phyloP scores from a whole-genome alignment of 2,329 filamentous ascomycete species.

The Metarhizium humberi region DNA sequence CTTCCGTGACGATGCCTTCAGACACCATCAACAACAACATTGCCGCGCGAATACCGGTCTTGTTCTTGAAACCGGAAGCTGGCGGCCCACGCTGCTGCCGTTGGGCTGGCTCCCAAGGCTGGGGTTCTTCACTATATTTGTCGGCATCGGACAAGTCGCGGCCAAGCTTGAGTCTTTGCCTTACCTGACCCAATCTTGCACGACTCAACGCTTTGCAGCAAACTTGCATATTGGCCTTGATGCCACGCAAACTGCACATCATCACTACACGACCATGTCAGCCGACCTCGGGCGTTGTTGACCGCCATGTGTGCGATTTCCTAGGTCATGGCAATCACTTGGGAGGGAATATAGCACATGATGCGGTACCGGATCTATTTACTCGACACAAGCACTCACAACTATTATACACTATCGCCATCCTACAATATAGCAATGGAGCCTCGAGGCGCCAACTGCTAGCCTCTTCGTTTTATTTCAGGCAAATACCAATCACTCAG shows the following conservation, averaged over 20 bases:
- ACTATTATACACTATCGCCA: background rate
- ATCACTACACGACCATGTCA: no score
- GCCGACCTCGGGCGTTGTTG: no score
- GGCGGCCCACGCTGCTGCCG: background rate
- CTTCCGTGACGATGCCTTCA: background rate
- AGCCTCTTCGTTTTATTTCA: background rate
- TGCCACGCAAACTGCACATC: background rate
- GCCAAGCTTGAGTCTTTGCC: background rate
- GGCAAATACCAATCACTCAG: background rate
- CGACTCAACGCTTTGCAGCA: background rate
- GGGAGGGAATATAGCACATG: background rate
- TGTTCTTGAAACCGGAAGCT: no score
- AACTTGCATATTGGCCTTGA: background rate
- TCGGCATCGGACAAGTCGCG: background rate
- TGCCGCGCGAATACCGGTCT: no score
- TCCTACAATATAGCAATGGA: constrained; percentile 1
- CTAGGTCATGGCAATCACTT: background rate
- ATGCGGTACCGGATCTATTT: background rate
- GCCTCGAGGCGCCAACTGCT: background rate
- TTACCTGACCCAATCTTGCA: background rate
- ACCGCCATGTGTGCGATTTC: background rate
- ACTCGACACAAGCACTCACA: background rate
- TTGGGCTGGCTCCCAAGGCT: background rate
- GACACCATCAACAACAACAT: no score
- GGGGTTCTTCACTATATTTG: background rate